These are phyloP conservation scores for Craterostigma plantagineum DNA, from an alignment of 257 asterid genomes.

Conservation along the genomic window DNA sequence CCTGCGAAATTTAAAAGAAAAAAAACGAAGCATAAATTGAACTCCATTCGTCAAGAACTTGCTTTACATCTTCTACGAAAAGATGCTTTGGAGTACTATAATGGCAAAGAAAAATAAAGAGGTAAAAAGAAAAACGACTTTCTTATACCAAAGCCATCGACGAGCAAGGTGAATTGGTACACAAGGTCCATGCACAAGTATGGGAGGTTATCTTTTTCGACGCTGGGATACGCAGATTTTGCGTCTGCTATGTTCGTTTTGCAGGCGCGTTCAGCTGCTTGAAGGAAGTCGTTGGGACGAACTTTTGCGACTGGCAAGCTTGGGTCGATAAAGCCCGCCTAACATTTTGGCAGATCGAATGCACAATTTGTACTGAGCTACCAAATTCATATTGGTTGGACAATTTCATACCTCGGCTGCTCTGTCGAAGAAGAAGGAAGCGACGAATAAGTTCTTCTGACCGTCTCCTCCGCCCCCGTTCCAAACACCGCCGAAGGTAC, in stretches of 20 bases:
- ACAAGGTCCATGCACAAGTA: slow-evolving; percentile 91
- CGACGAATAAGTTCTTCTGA: slow-evolving; percentile 83
- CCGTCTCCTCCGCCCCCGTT: slow-evolving; percentile 99
- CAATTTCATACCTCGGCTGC: slow-evolving; percentile 73
- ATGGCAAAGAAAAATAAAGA: no score
- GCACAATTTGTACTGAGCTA: no score
- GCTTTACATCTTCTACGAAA: no score
- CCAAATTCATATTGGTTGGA: no score
- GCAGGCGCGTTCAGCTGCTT: slow-evolving; percentile 78
- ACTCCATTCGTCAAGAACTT: no score
- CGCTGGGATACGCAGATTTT: slow-evolving; percentile 33
- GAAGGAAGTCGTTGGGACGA: slow-evolving; percentile 61
- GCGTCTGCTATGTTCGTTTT: slow-evolving; percentile 45
- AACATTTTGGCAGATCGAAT: no score
- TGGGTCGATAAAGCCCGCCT: slow-evolving; percentile 86
- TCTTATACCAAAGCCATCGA: slow-evolving; percentile 95
- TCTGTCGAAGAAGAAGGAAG: slow-evolving; percentile 90
- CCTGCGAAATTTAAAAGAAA: no score
- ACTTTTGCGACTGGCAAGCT: slow-evolving; percentile 58
- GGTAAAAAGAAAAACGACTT: no score
- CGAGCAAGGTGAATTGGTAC: slow-evolving; percentile 72
- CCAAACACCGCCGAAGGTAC: slow-evolving; percentile 97
- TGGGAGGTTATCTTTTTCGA: slow-evolving; percentile 61
- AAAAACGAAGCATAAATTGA: no score
- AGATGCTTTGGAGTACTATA: no score